Evolutionary conservation across 164 flowering plant genomes (phyloP).

Genomic region (Houttuynia cordata): DNA sequence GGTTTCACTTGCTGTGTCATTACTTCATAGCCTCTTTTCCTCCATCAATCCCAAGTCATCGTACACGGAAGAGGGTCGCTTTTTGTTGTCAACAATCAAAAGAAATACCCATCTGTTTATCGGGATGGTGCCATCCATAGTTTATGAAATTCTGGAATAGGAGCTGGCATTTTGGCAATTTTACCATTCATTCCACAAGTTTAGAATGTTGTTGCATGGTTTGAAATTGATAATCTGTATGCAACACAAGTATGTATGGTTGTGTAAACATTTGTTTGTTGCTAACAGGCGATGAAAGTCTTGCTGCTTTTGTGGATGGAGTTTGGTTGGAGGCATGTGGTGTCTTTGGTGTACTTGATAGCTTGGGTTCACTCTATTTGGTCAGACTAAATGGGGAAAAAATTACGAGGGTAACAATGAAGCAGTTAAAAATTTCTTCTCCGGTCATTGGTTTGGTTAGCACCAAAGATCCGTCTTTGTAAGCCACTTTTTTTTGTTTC

Average conservation of each 20-base stretch:
- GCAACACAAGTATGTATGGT: neutral
- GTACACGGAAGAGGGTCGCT: too few relatives aligned
- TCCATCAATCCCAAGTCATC: too few relatives aligned
- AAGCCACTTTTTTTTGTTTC: conserved; percentile 25
- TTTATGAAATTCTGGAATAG: too few relatives aligned
- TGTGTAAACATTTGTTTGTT: conserved; percentile 2
- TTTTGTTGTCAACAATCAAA: too few relatives aligned
- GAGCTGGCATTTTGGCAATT: too few relatives aligned
- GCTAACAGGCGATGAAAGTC: conserved; percentile 30
- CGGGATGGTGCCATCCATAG: too few relatives aligned
- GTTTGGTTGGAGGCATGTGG: conserved; percentile 77
- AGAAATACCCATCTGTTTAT: too few relatives aligned
- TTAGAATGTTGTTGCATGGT: too few relatives aligned
- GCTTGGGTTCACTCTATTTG: conserved; percentile 43
- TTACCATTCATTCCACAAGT: too few relatives aligned
- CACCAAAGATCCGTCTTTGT: conserved; percentile 44
- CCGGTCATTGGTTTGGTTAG: conserved; percentile 52
- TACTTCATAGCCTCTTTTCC: too few relatives aligned
- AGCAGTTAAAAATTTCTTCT: conserved; percentile 36
- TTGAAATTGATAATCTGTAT: neutral
- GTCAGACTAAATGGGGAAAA: conserved; percentile 75
- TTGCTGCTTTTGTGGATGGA: conserved; percentile 42
- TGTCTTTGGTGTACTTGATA: conserved; percentile 71
- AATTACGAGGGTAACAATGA: conserved; percentile 39
- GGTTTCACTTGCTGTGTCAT: too few relatives aligned